A percentile compares a stretch with the other conserved stretches of the same genome.
phyloP scores from a whole-genome alignment of 805 yeast genomes.

The Phaffomyces antillensis region DNA sequence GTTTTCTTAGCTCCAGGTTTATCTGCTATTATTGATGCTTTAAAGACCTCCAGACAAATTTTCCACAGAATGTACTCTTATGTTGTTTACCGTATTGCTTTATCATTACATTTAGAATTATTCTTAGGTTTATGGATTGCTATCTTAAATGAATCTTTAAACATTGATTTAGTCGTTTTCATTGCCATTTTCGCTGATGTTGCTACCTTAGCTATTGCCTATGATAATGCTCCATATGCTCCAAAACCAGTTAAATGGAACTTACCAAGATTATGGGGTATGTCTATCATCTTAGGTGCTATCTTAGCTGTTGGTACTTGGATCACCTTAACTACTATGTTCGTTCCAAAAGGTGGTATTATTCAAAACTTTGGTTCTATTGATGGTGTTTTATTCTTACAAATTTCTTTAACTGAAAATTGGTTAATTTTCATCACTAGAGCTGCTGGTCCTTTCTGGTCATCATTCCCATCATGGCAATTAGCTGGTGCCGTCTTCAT shows the following conservation, averaged over 20 bases:
- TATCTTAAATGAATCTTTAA: constrained; percentile 75
- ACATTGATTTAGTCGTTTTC: constrained; percentile 89
- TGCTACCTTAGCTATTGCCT: constrained; percentile 95
- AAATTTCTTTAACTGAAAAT: constrained; percentile 92
- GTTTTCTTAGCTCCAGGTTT: constrained; percentile 94
- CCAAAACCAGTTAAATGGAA: constrained; percentile 94
- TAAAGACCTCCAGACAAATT: constrained; percentile 93
- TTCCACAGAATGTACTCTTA: constrained; percentile 99
- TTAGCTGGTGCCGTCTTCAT: constrained; percentile 86
- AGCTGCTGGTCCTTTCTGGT: constrained; percentile 98
- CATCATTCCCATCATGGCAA: constrained; percentile 94
- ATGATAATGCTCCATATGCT: constrained; percentile 94
- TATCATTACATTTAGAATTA: constrained; percentile 88
- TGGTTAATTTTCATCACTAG: constrained; percentile 96
- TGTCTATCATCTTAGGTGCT: constrained; percentile 81
- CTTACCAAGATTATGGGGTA: constrained; percentile 95
- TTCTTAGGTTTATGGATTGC: constrained; percentile 97
- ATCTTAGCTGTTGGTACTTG: constrained; percentile 88
- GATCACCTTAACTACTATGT: constrained; percentile 93
- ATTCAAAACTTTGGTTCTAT: constrained; percentile 92
- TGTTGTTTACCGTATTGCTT: constrained; percentile 96
- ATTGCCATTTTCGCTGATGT: constrained; percentile 97
- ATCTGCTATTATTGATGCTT: constrained; percentile 89
- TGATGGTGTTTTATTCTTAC: constrained; percentile 90
- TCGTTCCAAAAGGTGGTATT: constrained; percentile 85